A percentile compares a stretch with the other conserved stretches of the same genome.
These are phyloP conservation scores for Mortierella sp. DNA, from an alignment of 371 early-diverging fungal genomes.

Conservation along the genomic window DNA sequence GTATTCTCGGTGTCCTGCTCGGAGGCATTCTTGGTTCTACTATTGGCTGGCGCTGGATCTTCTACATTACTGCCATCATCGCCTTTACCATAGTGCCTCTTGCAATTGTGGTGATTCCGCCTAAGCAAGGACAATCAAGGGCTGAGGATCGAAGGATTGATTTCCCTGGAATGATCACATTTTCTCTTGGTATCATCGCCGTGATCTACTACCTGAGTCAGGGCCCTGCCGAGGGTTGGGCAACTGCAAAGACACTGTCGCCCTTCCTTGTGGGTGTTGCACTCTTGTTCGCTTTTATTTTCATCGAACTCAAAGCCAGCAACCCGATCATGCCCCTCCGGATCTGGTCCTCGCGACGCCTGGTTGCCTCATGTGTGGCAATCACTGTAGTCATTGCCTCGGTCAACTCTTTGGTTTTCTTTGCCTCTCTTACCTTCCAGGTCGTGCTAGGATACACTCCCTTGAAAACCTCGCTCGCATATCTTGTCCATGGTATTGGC, in stretches of 20 bases:
- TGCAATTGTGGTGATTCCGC: constrained; percentile 48
- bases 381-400: constrained; percentile 44
- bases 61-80: constrained; percentile 54
- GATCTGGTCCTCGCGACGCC: constrained; percentile 51
- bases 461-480: constrained; percentile 40
- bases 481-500: constrained; percentile 33
- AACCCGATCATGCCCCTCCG: constrained; percentile 51
- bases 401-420: constrained; percentile 51
- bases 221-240: constrained; percentile 47
- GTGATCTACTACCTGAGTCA: constrained; percentile 55
- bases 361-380: constrained; percentile 46
- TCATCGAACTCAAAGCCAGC: constrained; percentile 33
- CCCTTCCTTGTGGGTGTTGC: constrained; percentile 48
- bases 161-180: constrained; percentile 13
- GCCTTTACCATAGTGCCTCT: constrained; percentile 43
- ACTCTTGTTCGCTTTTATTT: constrained; percentile 42
- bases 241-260: constrained; percentile 36
- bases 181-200: constrained; percentile 40
- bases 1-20: constrained; percentile 53
- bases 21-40: constrained; percentile 53
- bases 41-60: constrained; percentile 58
- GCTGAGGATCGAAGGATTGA: constrained; percentile 35
- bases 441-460: constrained; percentile 44
- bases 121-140: constrained; percentile 2
- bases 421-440: constrained; percentile 54